A percentile compares a stretch with the other conserved stretches of the same genome.
Evolutionary conservation across 208 protist species (phyloP).

Genomic region (Trypanosoma lewisi): DNA sequence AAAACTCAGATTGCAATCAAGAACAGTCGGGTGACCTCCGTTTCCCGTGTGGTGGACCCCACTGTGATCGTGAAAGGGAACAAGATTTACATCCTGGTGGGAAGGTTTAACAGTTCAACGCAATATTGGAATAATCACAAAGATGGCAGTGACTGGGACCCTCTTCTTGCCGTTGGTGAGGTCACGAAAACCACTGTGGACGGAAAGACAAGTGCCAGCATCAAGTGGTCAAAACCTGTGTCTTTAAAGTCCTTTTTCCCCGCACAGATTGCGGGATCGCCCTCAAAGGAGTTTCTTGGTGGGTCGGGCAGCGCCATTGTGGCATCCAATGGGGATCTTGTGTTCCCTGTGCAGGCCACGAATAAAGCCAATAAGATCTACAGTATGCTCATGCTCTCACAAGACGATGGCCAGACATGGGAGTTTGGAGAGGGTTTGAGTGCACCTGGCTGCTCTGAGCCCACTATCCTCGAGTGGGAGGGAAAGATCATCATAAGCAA

Average conservation of each 20-base stretch:
- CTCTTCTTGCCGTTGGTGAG: no score
- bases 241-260: neutral
- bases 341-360: neutral
- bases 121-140: conserved; percentile 1
- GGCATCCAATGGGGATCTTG: no score
- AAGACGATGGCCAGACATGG: neutral
- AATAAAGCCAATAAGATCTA: neutral
- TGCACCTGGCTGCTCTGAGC: no score
- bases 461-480: no score
- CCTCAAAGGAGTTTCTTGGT: conserved; percentile 4
- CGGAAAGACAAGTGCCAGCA: no score
- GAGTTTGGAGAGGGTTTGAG: no score
- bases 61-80: no score
- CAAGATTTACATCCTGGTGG: conserved; percentile 6
- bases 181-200: no score
- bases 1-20: no score
- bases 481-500: no score
- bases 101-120: conserved; percentile 7
- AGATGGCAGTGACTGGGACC: conserved; percentile 12
- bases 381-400: neutral
- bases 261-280: neutral
- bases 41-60: no score
- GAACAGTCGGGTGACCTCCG: no score
- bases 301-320: neutral
- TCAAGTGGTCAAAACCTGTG: neutral